Evolutionary conservation across 108 stramenopile species (phyloP).

Genomic region (Skeletonema grethae): DNA sequence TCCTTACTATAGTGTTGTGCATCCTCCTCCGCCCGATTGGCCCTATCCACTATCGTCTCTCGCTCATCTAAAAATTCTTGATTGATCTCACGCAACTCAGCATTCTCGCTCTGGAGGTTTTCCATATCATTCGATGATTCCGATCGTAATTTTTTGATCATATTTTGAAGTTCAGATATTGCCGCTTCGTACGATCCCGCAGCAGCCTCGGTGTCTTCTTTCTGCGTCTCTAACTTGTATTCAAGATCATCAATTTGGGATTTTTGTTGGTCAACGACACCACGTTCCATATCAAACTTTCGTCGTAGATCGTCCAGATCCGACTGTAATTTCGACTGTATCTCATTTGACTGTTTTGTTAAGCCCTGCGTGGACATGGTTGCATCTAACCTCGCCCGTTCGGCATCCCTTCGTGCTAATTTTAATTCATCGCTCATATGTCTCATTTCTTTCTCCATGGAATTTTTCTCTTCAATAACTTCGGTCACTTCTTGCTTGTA

Average conservation of each 20-base stretch:
- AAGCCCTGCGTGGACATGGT: conserved; percentile 10
- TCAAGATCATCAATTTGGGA: conserved; percentile 26
- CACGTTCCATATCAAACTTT: conserved; percentile 36
- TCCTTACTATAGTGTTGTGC: conserved; percentile 26
- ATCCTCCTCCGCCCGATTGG: conserved; percentile 26
- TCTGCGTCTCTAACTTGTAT: conserved; percentile 25
- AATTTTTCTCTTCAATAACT: conserved; percentile 30
- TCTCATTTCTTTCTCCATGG: conserved; percentile 28
- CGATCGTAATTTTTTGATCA: conserved; percentile 25
- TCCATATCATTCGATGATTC: conserved; percentile 12
- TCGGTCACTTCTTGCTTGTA: conserved; percentile 39
- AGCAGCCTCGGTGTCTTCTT: conserved; percentile 41
- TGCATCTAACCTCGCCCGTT: conserved; percentile 28
- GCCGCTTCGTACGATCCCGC: conserved; percentile 43
- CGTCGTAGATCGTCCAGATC: conserved; percentile 29
- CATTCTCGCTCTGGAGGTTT: conserved; percentile 24
- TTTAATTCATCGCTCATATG: conserved; percentile 28
- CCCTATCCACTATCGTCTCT: conserved; percentile 19
- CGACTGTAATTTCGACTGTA: background rate
- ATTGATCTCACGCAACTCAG: conserved; percentile 24
- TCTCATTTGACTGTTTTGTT: background rate
- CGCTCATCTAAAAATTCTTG: conserved; percentile 22
- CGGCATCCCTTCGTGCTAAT: conserved; percentile 32
- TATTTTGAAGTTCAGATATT: conserved; percentile 35
- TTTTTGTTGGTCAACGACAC: conserved; percentile 36